Percentiles rank a stretch among this genome's conserved stretches.
These are phyloP conservation scores for Pseudopyricularia javanii DNA, from an alignment of 2,329 filamentous ascomycete species.

Conservation along the genomic window DNA sequence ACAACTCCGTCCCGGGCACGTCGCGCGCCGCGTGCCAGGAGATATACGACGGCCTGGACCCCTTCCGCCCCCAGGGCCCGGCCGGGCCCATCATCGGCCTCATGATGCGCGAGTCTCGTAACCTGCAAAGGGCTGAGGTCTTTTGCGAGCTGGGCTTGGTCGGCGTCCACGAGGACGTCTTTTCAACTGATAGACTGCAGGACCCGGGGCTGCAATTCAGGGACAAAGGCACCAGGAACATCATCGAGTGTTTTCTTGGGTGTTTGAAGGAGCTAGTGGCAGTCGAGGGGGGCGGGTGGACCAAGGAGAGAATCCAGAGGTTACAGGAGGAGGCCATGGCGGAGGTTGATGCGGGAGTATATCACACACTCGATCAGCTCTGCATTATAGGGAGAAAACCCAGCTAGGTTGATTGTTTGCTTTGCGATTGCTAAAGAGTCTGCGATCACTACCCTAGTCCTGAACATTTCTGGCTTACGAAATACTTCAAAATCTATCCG, in stretches of 20 bases:
- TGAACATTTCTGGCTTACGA: too few relatives aligned
- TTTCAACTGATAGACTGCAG: constrained; percentile 9
- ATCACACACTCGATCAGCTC: constrained; percentile 9
- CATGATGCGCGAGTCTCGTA: constrained; percentile 6
- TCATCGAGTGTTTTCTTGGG: constrained; percentile 6
- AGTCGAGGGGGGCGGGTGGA: constrained; percentile 6
- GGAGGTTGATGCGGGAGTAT: constrained; percentile 8
- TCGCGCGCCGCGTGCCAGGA: constrained; percentile 4
- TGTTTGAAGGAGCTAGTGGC: constrained; percentile 7
- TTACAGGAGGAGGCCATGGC: constrained; percentile 3
- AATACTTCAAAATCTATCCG: too few relatives aligned
- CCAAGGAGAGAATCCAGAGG: constrained; percentile 5
- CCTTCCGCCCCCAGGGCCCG: neutral
- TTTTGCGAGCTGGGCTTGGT: constrained; percentile 4
- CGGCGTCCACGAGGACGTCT: constrained; percentile 9
- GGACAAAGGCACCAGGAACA: constrained; percentile 7
- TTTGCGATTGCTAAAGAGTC: too few relatives aligned
- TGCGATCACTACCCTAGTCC: too few relatives aligned
- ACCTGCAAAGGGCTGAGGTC: constrained; percentile 2
- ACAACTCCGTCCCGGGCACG: constrained; percentile 3
- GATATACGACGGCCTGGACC: constrained; percentile 5
- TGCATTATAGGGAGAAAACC: constrained; percentile 8
- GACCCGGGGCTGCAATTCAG: constrained; percentile 5
- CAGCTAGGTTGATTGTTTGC: constrained; percentile 14
- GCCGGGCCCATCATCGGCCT: constrained; percentile 5